These are phyloP conservation scores for Fraxinus baroniana DNA, from an alignment of 305 asterid species.

Conservation along the genomic window DNA sequence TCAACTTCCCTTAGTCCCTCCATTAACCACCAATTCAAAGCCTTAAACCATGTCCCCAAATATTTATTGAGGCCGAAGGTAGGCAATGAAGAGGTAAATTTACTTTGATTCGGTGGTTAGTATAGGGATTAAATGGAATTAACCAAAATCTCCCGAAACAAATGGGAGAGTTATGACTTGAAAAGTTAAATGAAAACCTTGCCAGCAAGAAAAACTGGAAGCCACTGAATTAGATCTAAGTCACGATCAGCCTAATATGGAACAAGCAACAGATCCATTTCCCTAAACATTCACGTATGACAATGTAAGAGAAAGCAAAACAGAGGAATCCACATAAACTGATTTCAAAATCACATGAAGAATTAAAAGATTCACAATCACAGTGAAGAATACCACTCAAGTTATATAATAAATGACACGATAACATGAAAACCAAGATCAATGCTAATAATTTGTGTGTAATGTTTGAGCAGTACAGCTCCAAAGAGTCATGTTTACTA, in stretches of 20 bases:
- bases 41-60: not conserved
- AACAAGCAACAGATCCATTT: constrained; percentile 95
- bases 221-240: constrained; percentile 91
- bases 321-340: constrained; percentile 11
- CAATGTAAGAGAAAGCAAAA: constrained; percentile 13
- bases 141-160: constrained; percentile 10
- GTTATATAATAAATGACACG: not conserved
- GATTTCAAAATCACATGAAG: not conserved
- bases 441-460: too few species aligned
- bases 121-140: not conserved
- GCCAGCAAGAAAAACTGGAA: constrained; percentile 97
- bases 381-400: not conserved
- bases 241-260: constrained; percentile 99
- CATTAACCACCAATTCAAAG: not conserved
- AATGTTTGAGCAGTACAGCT: too few species aligned
- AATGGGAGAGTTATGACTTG: constrained; percentile 6
- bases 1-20: not conserved
- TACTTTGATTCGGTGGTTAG: not conserved
- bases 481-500: too few species aligned
- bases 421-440: too few species aligned
- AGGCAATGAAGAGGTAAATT: not conserved
- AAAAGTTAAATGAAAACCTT: constrained; percentile 51
- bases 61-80: not conserved
- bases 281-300: constrained; percentile 55
- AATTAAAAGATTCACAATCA: not conserved